Conservation (phyloP, 257 asterid genomes). For the Solanum etuberosum region DNA sequence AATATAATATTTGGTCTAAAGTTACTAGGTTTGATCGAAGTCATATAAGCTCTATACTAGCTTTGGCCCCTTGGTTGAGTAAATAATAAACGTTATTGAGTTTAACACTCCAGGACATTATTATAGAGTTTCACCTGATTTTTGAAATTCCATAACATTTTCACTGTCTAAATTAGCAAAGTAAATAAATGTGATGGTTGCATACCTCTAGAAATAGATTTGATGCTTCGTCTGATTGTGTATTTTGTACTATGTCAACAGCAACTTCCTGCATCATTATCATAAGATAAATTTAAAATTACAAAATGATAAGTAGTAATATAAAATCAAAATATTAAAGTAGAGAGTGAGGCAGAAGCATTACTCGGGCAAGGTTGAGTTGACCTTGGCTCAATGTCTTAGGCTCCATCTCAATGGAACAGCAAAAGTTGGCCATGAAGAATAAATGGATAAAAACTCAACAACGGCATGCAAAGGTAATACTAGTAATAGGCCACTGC, state of each 20-base stretch:
- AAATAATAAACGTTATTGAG: background rate
- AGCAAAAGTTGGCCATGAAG: slow-evolving; percentile 56
- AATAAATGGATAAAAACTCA: background rate
- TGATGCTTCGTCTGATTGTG: slow-evolving; percentile 32
- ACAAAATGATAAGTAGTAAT: background rate
- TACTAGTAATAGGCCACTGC: slow-evolving; percentile 1
- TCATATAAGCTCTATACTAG: background rate
- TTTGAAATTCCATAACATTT: background rate
- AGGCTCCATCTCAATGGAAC: slow-evolving; percentile 72
- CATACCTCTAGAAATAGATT: slow-evolving; percentile 28
- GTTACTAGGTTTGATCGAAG: background rate
- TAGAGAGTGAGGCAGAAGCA: background rate
- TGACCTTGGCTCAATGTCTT: slow-evolving; percentile 55
- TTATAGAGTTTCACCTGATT: background rate
- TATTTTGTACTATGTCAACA: slow-evolving; percentile 43
- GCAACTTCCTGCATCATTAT: slow-evolving; percentile 52
- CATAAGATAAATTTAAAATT: background rate
- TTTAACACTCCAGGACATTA: background rate
- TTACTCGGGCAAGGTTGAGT: slow-evolving; percentile 45
- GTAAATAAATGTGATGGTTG: background rate
- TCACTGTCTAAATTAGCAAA: background rate
- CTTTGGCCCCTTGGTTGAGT: background rate
- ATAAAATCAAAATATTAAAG: background rate
- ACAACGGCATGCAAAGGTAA: background rate
- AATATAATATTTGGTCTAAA: no score